Evolutionary conservation across 2,329 filamentous ascomycete genomes (phyloP).

Genomic region (Juglanconis juglandina): DNA sequence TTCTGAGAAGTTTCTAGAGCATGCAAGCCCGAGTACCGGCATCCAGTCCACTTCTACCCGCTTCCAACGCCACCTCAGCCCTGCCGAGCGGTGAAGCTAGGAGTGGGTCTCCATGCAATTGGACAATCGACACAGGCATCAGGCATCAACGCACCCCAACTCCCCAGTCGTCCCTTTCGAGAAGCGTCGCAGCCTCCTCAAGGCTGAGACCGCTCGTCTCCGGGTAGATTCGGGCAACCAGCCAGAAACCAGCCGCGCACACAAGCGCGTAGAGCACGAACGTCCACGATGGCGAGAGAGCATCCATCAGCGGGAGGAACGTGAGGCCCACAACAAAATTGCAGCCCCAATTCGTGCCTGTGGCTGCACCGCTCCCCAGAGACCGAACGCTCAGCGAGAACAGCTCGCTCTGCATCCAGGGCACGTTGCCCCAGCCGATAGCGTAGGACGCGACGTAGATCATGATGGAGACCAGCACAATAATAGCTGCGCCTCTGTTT

Average conservation of each 20-base stretch:
- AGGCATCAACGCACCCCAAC: conserved; percentile 41
- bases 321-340: conserved; percentile 86
- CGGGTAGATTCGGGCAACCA: conserved; percentile 74
- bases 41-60: conserved; percentile 8
- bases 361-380: conserved; percentile 68
- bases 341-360: conserved; percentile 80
- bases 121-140: neutral
- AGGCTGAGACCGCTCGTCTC: conserved; percentile 79
- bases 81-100: neutral
- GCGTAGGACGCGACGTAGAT: conserved; percentile 84
- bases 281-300: conserved; percentile 68
- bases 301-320: conserved; percentile 83
- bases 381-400: conserved; percentile 76
- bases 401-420: conserved; percentile 93
- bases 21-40: neutral
- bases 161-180: conserved; percentile 73
- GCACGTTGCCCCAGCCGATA: conserved; percentile 83
- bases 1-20: neutral
- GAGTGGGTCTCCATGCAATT: neutral
- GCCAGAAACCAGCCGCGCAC: conserved; percentile 64
- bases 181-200: conserved; percentile 71
- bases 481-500: conserved; percentile 37
- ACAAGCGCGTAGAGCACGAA: conserved; percentile 77
- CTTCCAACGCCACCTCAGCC: neutral
- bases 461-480: conserved; percentile 73